Evolutionary conservation across 163 green algal species (phyloP), one percentile per base, ranked within the genome.

Genomic region (Chlorella variabilis): DNA sequence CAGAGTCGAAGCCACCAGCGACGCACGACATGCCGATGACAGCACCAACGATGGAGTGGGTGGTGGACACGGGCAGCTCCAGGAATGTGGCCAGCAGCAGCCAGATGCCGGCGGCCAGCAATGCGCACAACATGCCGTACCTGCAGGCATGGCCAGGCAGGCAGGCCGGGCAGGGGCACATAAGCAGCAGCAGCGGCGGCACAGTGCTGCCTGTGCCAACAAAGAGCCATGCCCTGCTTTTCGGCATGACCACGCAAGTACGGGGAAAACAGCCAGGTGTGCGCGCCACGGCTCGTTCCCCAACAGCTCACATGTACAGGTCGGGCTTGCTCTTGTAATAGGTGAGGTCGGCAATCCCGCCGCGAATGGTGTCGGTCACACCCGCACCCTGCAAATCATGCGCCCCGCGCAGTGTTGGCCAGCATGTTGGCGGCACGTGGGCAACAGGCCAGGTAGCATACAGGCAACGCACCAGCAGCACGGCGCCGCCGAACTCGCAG

Each of bases 401-500:
- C n/a, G n/a, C n/a, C n/a, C n/a, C n/a, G n/a, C n/a, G n/a, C n/a
- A n/a, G n/a, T n/a, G n/a, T n/a, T n/a, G n/a, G n/a, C n/a, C n/a
- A n/a, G n/a, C n/a, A n/a, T n/a, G n/a, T n/a, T n/a, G n/a, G n/a
- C n/a, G n/a, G n/a, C n/a, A n/a, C n/a, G n/a, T n/a, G n/a, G n/a
- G n/a, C n/a, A n/a, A n/a, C n/a, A n/a, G n/a, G n/a, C n/a, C n/a
- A n/a, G n/a, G n/a, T n/a, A n/a, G n/a, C n/a, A n/a, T n/a, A n/a
- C n/a, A n/a, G n/a, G n/a, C n/a, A n/a, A n/a, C n/a, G 27, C 48
- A 42, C 93, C 18, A 97, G 84, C 33, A 90, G 66, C 9, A 96
- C 58, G 3, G 94, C 92, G 15, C 94, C 94, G 0, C 84, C 56
- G 71, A 96, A 96, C 81, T 97, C 92, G 68, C 78, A 93, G 29